Evolutionary conservation across 345 rosid species (phyloP).

Genomic region (Murraya koenigii): DNA sequence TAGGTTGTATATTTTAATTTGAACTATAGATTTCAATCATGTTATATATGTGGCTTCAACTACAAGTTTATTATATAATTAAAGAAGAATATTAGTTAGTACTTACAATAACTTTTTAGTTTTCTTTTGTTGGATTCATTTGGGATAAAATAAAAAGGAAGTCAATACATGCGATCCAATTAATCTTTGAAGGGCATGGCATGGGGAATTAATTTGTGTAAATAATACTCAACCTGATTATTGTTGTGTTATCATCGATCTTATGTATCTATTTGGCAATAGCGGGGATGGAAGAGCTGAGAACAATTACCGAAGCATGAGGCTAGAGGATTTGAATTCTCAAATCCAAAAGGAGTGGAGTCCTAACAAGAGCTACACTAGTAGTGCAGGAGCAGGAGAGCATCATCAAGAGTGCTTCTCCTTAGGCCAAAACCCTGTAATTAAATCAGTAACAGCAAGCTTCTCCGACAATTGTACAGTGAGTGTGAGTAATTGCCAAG

Average conservation of each 20-base stretch:
- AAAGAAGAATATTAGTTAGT: neutral
- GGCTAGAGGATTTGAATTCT: conserved; percentile 57
- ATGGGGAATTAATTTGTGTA: too few relatives aligned
- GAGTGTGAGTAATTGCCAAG: conserved; percentile 12
- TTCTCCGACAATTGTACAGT: conserved; percentile 24
- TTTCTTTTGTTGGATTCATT: neutral
- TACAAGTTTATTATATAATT: neutral
- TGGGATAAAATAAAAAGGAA: conserved; percentile 9
- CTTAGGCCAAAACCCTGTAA: conserved; percentile 26
- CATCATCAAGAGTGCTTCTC: conserved; percentile 34
- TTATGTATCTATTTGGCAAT: conserved; percentile 9
- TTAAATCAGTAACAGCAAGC: conserved; percentile 25
- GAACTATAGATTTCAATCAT: neutral
- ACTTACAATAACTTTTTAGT: neutral
- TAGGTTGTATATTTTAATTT: neutral
- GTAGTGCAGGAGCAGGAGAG: conserved; percentile 12
- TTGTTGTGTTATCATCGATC: too few relatives aligned
- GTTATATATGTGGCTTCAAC: conserved; percentile 22
- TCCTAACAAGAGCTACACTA: conserved; percentile 26
- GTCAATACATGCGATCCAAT: conserved; percentile 7
- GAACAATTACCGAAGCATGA: conserved; percentile 26
- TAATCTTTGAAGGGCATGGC: neutral
- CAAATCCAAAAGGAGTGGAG: conserved; percentile 48
- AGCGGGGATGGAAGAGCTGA: conserved; percentile 30
- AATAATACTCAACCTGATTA: too few relatives aligned